These are phyloP conservation scores for Cicer chorassanicum DNA, from an alignment of 306 rosid species.

Conservation along the genomic window DNA sequence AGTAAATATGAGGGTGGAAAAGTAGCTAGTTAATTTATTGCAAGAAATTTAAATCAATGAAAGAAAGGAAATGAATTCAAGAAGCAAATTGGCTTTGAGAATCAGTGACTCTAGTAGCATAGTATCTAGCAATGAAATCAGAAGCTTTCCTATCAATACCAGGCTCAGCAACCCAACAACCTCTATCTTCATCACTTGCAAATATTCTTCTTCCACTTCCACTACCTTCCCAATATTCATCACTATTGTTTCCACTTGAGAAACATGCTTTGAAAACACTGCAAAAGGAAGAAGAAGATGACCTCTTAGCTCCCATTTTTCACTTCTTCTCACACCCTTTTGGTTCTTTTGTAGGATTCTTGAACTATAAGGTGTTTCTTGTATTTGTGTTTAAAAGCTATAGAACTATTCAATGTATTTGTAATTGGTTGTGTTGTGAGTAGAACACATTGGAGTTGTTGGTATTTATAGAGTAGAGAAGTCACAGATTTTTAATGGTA, in stretches of 20 bases:
- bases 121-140: slow-evolving; percentile 72
- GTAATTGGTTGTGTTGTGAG: slow-evolving; percentile 38
- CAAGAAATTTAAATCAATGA: slow-evolving; percentile 20
- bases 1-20: not conserved
- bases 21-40: not conserved
- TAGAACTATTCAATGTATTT: not conserved
- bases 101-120: slow-evolving; percentile 62
- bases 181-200: slow-evolving; percentile 73
- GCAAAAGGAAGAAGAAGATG: slow-evolving; percentile 58
- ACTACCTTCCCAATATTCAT: slow-evolving; percentile 59
- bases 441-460: not conserved
- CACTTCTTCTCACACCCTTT: slow-evolving; percentile 25
- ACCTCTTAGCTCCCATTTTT: slow-evolving; percentile 57
- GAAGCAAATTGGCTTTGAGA: slow-evolving; percentile 52
- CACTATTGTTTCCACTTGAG: slow-evolving; percentile 49
- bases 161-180: slow-evolving; percentile 74
- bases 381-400: not conserved
- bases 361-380: slow-evolving; percentile 2
- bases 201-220: slow-evolving; percentile 54
- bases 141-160: slow-evolving; percentile 79
- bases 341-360: not conserved
- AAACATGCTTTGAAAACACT: slow-evolving; percentile 65
- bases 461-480: slow-evolving; percentile 53
- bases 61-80: not conserved
- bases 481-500: not conserved